Base-by-base conservation (phyloP, 2,329 filamentous ascomycete species). In the Myriosclerotinia scirpicola region DNA sequence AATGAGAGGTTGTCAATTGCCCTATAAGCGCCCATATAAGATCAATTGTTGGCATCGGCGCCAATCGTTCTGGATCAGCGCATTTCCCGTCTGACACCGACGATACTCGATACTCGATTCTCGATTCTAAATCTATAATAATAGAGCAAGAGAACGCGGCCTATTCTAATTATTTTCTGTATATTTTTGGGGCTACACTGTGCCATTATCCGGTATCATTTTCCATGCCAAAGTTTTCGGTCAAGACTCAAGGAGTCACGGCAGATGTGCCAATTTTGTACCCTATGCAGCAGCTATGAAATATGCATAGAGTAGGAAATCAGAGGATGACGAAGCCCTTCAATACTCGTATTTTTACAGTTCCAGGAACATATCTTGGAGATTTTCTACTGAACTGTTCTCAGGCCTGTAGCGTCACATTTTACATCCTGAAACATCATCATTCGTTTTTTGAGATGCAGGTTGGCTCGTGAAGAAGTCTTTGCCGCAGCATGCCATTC, bases 1-100 rank as follows among this genome's bases (percentile, higher is more conserved):
- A 61, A 50, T 38, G 58, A 50, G 46, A 38, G 44, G 58, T 26
- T 14, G n/a, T 38, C 15, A 50, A 17, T 26, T 26, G 15, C 3
- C 58, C 56, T 59, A 17, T 48, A 59, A 59, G 42, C 42, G 58
- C 58, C 58, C 44, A 48, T 38, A 5, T 38, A 14, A 38, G 44
- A 61, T 40, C 14, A 9, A 20, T n/a, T 9, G 20, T 20, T 5
- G 15, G 20, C 17, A n/a, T 48, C 8, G 44, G 7, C 7, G 20
- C 20, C 44, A 22, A 26, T 26, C n/a, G n/a, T 61, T 50, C 56
- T 60, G 30, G 44, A 50, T 60, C 34, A 38, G 44, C 44, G 6
- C 44, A 20, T 26, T 38, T 60, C 12, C 22, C 42, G 38, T 60
- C 58, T 50, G 48, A 26, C 48, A 22, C 8, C 20, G 34, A 26